Percentiles rank a stretch among this genome's conserved stretches.
Evolutionary conservation across 2,329 filamentous ascomycete species (phyloP).

Genomic region (Aspergillus pseudotamarii): DNA sequence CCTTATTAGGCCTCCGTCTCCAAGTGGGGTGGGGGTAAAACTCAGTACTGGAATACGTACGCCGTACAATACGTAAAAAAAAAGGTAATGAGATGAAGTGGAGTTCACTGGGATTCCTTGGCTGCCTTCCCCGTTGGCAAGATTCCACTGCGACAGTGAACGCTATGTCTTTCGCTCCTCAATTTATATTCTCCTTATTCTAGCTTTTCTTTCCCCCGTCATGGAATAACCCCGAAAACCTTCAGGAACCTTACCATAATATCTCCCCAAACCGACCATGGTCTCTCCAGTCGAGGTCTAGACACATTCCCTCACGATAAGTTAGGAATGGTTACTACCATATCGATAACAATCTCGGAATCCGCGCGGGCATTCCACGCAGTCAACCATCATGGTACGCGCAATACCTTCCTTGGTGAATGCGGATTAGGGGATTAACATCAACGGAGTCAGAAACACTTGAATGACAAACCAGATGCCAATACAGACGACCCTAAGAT

Average conservation of each 20-base stretch:
- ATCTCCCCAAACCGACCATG: not conserved
- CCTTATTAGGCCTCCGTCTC: not conserved
- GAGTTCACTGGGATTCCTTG: too few species aligned
- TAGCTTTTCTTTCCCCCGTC: not conserved
- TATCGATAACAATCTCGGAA: not conserved
- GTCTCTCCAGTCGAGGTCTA: not conserved
- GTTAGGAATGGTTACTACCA: not conserved
- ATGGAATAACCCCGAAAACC: not conserved
- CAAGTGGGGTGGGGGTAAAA: not conserved
- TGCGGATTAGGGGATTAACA: not conserved
- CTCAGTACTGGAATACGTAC: not conserved
- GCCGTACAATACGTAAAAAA: not conserved
- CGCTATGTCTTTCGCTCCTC: not conserved
- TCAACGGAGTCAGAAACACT: not conserved
- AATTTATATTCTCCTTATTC: not conserved
- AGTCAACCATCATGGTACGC: not conserved
- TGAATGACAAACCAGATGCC: not conserved
- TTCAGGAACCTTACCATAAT: not conserved
- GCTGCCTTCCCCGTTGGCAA: not conserved
- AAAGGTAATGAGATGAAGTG: not conserved
- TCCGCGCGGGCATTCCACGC: not conserved
- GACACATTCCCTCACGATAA: not conserved
- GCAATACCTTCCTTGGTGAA: not conserved
- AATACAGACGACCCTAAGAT: not conserved
- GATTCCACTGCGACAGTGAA: not conserved